phyloP scores from a whole-genome alignment of 202 grass and related monocot species.

The Dendrocalamus latiflorus region DNA sequence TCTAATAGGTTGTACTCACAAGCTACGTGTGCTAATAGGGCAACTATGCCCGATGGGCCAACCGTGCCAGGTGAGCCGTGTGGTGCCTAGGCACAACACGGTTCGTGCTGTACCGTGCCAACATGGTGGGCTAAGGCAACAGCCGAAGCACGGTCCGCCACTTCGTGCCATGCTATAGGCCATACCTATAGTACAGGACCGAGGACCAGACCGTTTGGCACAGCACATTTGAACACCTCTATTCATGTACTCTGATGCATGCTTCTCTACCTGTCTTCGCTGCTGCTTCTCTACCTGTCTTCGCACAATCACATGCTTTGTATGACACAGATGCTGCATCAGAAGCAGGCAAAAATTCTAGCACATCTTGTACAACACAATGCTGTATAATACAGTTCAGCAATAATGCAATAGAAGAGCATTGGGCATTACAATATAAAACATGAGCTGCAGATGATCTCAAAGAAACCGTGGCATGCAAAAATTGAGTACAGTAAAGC shows the following conservation, averaged over 20 bases:
- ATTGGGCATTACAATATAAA: neutral
- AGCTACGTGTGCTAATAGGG: too few relatives aligned
- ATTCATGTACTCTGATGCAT: neutral
- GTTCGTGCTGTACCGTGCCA: too few relatives aligned
- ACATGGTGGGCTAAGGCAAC: too few relatives aligned
- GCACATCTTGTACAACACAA: neutral
- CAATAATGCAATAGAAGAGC: neutral
- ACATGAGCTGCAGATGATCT: neutral
- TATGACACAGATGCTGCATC: neutral
- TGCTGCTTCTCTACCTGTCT: neutral
- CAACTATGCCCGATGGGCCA: too few relatives aligned
- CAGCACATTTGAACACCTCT: too few relatives aligned
- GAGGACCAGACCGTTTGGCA: too few relatives aligned
- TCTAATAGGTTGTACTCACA: too few relatives aligned
- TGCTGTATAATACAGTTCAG: neutral
- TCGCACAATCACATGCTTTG: conserved; percentile 16
- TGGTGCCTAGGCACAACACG: too few relatives aligned
- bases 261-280: neutral
- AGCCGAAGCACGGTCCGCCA: too few relatives aligned
- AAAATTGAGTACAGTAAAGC: neutral
- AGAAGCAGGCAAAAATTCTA: conserved; percentile 18
- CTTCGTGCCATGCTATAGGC: too few relatives aligned
- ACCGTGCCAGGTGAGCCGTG: too few relatives aligned
- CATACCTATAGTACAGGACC: too few relatives aligned
- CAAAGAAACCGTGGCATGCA: neutral